Percentiles rank a stretch among this genome's conserved stretches.
phyloP scores from a whole-genome alignment of 2,329 filamentous ascomycete species.

The Tetracladium maxilliforme region DNA sequence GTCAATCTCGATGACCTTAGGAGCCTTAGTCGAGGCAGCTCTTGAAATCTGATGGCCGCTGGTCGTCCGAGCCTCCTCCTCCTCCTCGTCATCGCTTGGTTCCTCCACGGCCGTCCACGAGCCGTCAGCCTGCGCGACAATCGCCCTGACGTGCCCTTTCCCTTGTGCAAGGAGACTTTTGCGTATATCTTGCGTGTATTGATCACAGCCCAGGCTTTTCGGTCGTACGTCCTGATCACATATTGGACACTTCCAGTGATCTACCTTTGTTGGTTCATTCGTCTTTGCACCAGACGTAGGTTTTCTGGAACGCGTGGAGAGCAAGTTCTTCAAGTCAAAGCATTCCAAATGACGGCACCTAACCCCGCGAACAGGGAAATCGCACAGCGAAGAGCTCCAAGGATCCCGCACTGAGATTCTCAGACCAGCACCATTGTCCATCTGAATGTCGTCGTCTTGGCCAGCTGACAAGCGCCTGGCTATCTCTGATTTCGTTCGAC shows the following conservation, averaged over 20 bases:
- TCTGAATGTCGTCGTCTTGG: too few species aligned
- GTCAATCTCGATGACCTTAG: slow-evolving; percentile 12
- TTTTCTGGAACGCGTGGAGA: slow-evolving; percentile 42
- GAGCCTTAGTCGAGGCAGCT: too few species aligned
- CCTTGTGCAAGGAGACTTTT: slow-evolving; percentile 31
- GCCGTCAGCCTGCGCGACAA: slow-evolving; percentile 49
- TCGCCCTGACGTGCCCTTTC: slow-evolving; percentile 37
- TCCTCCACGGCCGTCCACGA: slow-evolving; percentile 33
- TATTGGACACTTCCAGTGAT: slow-evolving; percentile 79
- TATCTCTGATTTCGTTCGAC: too few species aligned
- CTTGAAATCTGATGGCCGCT: too few species aligned
- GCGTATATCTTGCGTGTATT: slow-evolving; percentile 54
- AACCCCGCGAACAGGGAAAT: slow-evolving; percentile 55
- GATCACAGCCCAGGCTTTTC: slow-evolving; percentile 53
- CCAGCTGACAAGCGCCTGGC: too few species aligned
- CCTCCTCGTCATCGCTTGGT: slow-evolving; percentile 4
- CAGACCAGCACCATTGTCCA: slow-evolving; percentile 17
- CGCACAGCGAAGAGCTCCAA: too few species aligned
- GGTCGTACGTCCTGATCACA: slow-evolving; percentile 70
- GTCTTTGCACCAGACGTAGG: slow-evolving; percentile 30
- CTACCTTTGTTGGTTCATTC: slow-evolving; percentile 38
- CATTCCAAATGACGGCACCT: slow-evolving; percentile 70
- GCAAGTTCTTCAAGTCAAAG: slow-evolving; percentile 77
- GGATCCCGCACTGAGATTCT: too few species aligned
- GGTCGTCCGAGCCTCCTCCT: slow-evolving; percentile 4